Percentiles rank a stretch among this genome's conserved stretches.
phyloP scores from a whole-genome alignment of 2,329 filamentous ascomycete species.

The Aspergillus fischeri region DNA sequence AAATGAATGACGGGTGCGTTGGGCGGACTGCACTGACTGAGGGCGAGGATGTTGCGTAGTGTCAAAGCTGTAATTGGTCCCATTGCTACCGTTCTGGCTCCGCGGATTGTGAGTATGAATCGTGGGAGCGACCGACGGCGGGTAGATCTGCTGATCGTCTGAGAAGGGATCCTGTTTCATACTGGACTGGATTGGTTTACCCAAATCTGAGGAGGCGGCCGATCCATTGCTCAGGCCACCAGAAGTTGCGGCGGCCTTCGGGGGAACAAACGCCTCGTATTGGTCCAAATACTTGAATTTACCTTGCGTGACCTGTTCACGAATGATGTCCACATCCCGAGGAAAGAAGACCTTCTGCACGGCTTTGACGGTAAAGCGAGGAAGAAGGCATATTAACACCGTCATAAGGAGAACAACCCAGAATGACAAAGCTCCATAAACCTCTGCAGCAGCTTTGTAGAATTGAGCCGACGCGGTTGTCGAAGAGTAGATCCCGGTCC shows the following conservation, averaged over 20 bases:
- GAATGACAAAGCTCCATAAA: conserved; percentile 78
- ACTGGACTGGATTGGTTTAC: conserved; percentile 52
- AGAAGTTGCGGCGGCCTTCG: conserved; percentile 41
- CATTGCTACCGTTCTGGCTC: conserved; percentile 89
- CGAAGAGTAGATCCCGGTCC: conserved; percentile 83
- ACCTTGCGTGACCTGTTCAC: conserved; percentile 82
- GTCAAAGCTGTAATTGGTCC: conserved; percentile 68
- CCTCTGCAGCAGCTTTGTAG: conserved; percentile 72
- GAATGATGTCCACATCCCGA: conserved; percentile 89
- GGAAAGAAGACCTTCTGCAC: conserved; percentile 93
- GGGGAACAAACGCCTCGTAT: conserved; percentile 49
- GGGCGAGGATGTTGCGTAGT: conserved; percentile 51
- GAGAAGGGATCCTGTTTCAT: conserved; percentile 63
- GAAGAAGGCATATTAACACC: conserved; percentile 76
- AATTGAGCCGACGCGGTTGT: conserved; percentile 59
- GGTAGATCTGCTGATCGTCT: conserved; percentile 89
- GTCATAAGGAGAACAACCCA: conserved; percentile 81
- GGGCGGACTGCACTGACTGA: conserved; percentile 70
- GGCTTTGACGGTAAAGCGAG: conserved; percentile 80
- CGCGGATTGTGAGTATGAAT: conserved; percentile 72
- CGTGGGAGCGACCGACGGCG: conserved; percentile 77
- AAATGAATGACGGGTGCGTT: conserved; percentile 80
- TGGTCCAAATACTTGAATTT: conserved; percentile 71
- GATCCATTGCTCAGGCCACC: conserved; percentile 35
- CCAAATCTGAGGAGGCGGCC: conserved; percentile 37